phyloP scores from a whole-genome alignment of 495 filamentous ascomycete species.

The Venustampulla echinocandica region DNA sequence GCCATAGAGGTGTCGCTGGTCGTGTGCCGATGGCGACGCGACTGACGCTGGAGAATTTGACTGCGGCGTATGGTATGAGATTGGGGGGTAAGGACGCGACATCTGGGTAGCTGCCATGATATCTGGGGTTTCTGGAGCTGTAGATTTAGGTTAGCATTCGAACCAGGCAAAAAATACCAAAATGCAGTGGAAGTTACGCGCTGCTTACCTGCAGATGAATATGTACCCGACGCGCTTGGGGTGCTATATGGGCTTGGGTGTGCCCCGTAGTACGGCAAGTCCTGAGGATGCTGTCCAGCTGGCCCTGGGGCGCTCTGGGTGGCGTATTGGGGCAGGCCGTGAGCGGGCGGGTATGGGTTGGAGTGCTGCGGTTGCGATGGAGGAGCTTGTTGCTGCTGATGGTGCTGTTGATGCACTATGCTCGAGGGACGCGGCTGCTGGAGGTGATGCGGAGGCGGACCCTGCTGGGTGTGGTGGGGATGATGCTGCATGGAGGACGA shows the following conservation, averaged over 20 bases:
- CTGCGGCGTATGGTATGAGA: conserved; percentile 86
- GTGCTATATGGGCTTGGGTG: conserved; percentile 69
- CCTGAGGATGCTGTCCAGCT: conserved; percentile 51
- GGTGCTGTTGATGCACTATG: conserved; percentile 58
- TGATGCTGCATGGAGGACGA: conserved; percentile 44
- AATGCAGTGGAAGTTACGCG: too few relatives aligned
- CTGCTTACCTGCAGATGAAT: conserved; percentile 70
- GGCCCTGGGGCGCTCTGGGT: conserved; percentile 35
- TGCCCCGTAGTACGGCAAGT: conserved; percentile 56
- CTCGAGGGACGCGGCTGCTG: conserved; percentile 54
- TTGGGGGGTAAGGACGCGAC: conserved; percentile 75
- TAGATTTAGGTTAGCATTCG: conserved; percentile 12
- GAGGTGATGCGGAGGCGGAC: conserved; percentile 39
- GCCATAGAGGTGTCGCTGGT: conserved; percentile 77
- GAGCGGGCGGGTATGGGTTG: conserved; percentile 49
- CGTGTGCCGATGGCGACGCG: conserved; percentile 78
- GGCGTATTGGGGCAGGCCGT: conserved; percentile 39
- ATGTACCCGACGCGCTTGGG: conserved; percentile 58
- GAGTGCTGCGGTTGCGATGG: conserved; percentile 42
- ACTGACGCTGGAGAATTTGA: conserved; percentile 96
- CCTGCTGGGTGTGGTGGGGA: conserved; percentile 49
- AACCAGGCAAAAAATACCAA: too few relatives aligned
- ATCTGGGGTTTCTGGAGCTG: conserved; percentile 63
- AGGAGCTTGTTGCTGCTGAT: conserved; percentile 40
- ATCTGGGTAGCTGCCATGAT: conserved; percentile 92